phyloP scores from a whole-genome alignment of 495 filamentous ascomycete genomes.

The Hyphodiscus hymeniophilus region DNA sequence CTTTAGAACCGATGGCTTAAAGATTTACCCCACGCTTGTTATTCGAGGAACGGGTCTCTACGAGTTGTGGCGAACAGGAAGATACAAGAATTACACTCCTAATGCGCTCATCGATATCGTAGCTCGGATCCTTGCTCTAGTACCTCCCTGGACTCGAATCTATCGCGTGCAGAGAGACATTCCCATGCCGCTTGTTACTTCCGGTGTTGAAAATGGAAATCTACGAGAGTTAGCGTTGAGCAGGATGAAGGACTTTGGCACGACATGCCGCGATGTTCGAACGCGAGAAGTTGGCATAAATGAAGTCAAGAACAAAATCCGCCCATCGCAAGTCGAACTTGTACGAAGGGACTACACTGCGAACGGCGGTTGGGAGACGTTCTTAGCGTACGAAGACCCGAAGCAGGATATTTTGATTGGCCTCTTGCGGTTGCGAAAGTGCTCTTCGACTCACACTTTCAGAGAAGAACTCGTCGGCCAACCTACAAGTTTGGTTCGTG shows the following conservation, averaged over 20 bases:
- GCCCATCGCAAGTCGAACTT: conserved; percentile 92
- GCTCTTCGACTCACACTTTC: conserved; percentile 82
- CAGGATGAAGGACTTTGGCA: conserved; percentile 98
- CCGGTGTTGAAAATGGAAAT: conserved; percentile 96
- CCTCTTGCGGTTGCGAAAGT: conserved; percentile 82
- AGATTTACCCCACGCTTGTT: conserved; percentile 96
- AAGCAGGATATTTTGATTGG: conserved; percentile 98
- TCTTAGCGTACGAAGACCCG: conserved; percentile 94
- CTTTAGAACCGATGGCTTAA: conserved; percentile 95
- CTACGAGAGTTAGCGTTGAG: conserved; percentile 85
- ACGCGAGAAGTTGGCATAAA: conserved; percentile 97
- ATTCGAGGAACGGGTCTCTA: conserved; percentile 96
- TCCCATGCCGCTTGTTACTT: conserved; percentile 95
- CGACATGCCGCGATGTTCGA: conserved; percentile 93
- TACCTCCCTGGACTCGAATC: conserved; percentile 97
- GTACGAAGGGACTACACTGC: conserved; percentile 92
- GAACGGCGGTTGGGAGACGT: conserved; percentile 97
- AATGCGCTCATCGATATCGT: conserved; percentile 94
- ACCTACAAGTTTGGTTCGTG: conserved; percentile 84
- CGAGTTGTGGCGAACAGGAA: conserved; percentile 91
- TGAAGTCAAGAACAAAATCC: conserved; percentile 96
- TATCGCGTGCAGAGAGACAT: conserved; percentile 98
- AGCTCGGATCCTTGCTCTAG: conserved; percentile 84
- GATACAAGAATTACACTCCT: conserved; percentile 97
- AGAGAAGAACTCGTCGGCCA: conserved; percentile 78